Conservation (phyloP, 116 monocot genomes). For the Papilionanthe hybrid region DNA sequence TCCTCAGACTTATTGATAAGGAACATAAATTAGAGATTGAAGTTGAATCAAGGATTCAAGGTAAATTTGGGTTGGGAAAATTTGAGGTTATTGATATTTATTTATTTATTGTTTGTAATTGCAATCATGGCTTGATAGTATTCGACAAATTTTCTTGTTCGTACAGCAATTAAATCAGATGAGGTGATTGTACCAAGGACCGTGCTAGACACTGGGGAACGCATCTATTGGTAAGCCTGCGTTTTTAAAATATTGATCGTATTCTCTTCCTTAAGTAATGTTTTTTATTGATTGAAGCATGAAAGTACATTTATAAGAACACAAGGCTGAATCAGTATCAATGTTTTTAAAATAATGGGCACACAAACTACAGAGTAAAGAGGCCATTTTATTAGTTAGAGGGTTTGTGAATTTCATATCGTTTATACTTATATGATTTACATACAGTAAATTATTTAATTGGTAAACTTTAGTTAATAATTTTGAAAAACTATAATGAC, state of each 20-base stretch:
- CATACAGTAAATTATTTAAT: too few species aligned
- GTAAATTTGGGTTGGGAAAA: constrained; percentile 8
- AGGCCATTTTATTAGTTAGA: too few species aligned
- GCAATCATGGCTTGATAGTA: not conserved
- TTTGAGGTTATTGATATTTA: not conserved
- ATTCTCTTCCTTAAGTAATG: not conserved
- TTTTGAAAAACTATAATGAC: too few species aligned
- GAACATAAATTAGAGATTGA: constrained; percentile 31
- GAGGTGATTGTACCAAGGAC: constrained; percentile 26
- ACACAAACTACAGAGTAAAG: too few species aligned
- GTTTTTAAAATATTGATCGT: not conserved
- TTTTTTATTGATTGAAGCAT: not conserved
- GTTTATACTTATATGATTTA: too few species aligned
- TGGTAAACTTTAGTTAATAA: too few species aligned
- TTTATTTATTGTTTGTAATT: not conserved
- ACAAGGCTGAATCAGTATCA: not conserved
- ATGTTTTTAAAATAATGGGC: not conserved
- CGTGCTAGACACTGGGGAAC: constrained; percentile 29
- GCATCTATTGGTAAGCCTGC: constrained; percentile 30
- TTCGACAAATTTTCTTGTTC: not conserved
- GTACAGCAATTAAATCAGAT: constrained; percentile 16
- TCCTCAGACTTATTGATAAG: constrained; percentile 25
- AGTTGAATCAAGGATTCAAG: constrained; percentile 34
- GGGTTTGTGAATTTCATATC: too few species aligned
- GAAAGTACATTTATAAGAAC: not conserved